Evolutionary conservation across 1,284 basidiomycete genomes (phyloP), one percentile per base, ranked within the genome.

Genomic region (Paramarasmius palmivorus): DNA sequence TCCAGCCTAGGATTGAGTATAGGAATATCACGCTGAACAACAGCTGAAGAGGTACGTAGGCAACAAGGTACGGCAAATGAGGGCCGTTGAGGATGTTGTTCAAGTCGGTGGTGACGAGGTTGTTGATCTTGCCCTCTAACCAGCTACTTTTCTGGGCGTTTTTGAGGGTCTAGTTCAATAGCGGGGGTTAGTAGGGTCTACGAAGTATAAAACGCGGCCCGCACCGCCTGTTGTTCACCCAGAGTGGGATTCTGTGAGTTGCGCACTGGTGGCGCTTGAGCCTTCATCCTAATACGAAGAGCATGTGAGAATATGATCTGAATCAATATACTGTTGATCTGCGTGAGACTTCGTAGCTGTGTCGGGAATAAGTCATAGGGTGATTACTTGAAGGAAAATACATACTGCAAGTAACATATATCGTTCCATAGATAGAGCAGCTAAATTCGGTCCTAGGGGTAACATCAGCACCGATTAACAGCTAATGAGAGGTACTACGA

Each of bases 41-140:
- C 17, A 57, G 49, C 36, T 56, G 55, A 35, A 56, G 37, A 12
- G 51, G 51, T 25, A 49, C 38, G 38, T 54, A 55, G 12, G 49
- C 42, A 57, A 67, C 59, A 60, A 71, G 44, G 25, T 70, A 58
- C 19, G 75, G 57, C 42, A 74, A 70, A 59, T 80, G 74, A 20
- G 69, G 68, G 3, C 69, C 73, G n/a, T 65, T 67, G 1, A 63
- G 63, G 39, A 79, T 69, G 54, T 74, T 77, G 19, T 59, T 61
- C 48, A 81, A 50, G 59, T 82, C 78, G 3, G 72, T 73, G 14
- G 75, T 74, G 15, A 75, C 64, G 14, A 78, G 63, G 29, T 83
- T 84, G 59, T 84, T 85, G 59, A 86, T 80, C 56, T 75, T 79
- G 1, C 83, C 84, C 10, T 75, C 72, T 22, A 83, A 61, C 49